Percentiles rank a stretch among this genome's conserved stretches.
Evolutionary conservation across 495 filamentous ascomycete species (phyloP).

Genomic region (Lophium mytilinum): DNA sequence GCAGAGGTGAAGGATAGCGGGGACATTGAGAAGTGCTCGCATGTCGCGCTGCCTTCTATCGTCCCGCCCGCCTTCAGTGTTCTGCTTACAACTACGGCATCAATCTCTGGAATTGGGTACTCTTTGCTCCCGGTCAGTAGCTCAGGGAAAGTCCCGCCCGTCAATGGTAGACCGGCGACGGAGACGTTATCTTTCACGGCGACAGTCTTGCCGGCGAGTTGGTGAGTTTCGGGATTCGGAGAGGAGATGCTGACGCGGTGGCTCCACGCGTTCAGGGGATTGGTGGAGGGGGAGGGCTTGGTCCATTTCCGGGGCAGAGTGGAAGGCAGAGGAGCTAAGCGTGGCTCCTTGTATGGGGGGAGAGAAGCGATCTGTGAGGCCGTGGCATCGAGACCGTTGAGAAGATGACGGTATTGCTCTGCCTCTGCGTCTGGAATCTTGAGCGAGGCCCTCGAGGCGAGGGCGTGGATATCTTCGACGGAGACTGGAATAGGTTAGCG

Average conservation of each 20-base stretch:
- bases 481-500: neutral
- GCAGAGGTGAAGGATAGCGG: conserved; percentile 11
- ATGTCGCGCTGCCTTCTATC: conserved; percentile 7
- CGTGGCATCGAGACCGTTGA: conserved; percentile 15
- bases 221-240: neutral
- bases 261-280: conserved; percentile 17
- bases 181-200: conserved; percentile 16
- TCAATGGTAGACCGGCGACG: conserved; percentile 10
- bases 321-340: conserved; percentile 2
- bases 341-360: conserved; percentile 9
- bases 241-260: neutral
- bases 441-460: neutral
- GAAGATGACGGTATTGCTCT: conserved; percentile 11
- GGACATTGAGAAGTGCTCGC: conserved; percentile 15
- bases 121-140: conserved; percentile 2
- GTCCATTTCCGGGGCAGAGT: conserved; percentile 6
- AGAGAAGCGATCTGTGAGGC: neutral
- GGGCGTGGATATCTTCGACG: conserved; percentile 1
- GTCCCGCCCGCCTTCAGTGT: conserved; percentile 2
- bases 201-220: conserved; percentile 7
- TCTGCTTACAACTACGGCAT: conserved; percentile 10
- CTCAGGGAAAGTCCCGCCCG: conserved; percentile 14
- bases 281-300: conserved; percentile 1
- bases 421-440: neutral
- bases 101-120: conserved; percentile 10